phyloP scores from a whole-genome alignment of 441 rosid species.

The Gossypium davidsonii region DNA sequence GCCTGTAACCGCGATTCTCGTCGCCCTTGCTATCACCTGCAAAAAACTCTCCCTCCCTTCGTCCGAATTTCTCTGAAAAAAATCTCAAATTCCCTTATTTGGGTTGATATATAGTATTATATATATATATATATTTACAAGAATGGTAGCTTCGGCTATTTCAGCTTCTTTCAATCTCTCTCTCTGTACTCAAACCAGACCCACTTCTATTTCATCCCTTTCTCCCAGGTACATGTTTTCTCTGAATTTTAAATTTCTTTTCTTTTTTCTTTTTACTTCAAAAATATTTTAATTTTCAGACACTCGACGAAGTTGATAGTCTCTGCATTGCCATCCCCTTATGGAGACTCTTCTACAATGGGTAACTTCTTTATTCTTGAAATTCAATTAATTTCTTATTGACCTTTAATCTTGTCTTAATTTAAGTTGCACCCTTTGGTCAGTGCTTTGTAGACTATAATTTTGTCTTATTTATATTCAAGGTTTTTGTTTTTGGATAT shows the following conservation, averaged over 20 bases:
- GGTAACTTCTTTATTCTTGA: conserved; percentile 22
- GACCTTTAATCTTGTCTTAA: neutral
- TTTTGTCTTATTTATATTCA: neutral
- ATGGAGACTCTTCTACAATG: conserved; percentile 31
- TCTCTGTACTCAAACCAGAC: conserved; percentile 26
- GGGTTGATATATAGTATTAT: neutral
- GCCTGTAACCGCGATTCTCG: neutral
- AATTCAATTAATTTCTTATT: neutral
- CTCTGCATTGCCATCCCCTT: conserved; percentile 41
- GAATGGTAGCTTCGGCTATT: conserved; percentile 52
- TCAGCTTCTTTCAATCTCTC: conserved; percentile 35
- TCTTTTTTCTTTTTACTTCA: neutral
- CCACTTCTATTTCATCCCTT: conserved; percentile 27
- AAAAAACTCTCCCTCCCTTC: neutral
- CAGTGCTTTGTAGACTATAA: neutral
- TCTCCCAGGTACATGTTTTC: conserved; percentile 33
- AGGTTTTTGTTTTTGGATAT: neutral
- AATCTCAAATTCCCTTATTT: neutral
- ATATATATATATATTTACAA: neutral
- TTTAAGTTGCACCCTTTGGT: neutral
- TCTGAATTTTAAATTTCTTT: neutral
- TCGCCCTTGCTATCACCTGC: neutral
- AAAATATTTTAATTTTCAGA: conserved; percentile 26
- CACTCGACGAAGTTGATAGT: conserved; percentile 27
- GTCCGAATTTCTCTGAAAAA: no score